phyloP scores from a whole-genome alignment of 2,329 filamentous ascomycete species.

The Calonectria crousiana region DNA sequence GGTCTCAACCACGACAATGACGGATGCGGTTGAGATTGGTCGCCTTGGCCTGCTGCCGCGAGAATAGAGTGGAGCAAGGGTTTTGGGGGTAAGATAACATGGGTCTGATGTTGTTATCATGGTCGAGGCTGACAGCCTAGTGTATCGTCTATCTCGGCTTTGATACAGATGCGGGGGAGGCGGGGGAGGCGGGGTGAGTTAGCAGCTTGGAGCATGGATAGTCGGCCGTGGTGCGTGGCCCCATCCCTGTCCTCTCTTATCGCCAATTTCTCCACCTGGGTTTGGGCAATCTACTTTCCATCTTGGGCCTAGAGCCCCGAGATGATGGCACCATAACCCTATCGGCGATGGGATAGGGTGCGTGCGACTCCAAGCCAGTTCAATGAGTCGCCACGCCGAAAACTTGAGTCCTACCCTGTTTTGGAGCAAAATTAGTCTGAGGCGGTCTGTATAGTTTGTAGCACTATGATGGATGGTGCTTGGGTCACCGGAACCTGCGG shows the following conservation, averaged over 20 bases:
- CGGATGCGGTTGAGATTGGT: background rate
- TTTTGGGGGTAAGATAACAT: conserved; percentile 2
- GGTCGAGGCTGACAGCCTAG: background rate
- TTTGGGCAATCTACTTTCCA: conserved; percentile 42
- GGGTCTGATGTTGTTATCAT: background rate
- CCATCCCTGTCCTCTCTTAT: conserved; percentile 16
- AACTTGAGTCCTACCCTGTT: background rate
- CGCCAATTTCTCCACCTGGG: conserved; percentile 8
- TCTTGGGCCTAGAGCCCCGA: conserved; percentile 22
- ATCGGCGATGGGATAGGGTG: background rate
- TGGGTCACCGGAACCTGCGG: background rate
- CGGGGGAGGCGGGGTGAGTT: conserved; percentile 26
- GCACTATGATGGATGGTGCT: background rate
- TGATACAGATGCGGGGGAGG: conserved; percentile 19
- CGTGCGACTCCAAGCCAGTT: background rate
- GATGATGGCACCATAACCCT: background rate
- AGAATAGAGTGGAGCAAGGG: conserved; percentile 9
- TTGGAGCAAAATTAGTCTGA: background rate
- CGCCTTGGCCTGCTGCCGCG: background rate
- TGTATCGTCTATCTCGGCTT: background rate
- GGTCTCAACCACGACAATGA: background rate
- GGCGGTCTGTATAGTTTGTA: background rate
- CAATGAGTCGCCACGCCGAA: background rate
- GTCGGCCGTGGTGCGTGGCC: background rate
- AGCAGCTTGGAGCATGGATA: background rate